Percentiles rank a stretch among this genome's conserved stretches.
phyloP scores from a whole-genome alignment of 345 rosid genomes.

The Kandelia obovata region DNA sequence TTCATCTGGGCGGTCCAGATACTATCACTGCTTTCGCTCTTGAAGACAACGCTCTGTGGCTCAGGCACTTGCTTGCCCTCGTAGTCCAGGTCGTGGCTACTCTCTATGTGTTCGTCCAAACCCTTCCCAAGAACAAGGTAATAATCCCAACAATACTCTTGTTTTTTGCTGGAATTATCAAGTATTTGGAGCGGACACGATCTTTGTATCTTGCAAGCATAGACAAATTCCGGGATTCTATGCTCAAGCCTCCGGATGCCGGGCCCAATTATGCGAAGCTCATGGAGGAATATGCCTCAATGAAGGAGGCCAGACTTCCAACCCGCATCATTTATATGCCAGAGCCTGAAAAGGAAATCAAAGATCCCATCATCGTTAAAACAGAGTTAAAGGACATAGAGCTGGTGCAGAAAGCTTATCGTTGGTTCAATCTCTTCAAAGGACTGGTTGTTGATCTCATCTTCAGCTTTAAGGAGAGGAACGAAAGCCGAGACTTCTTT shows the following conservation, averaged over 20 bases:
- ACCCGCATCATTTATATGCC: conserved; percentile 34
- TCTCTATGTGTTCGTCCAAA: conserved; percentile 40
- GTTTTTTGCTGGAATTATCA: conserved; percentile 50
- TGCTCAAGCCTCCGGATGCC: conserved; percentile 52
- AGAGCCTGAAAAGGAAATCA: conserved; percentile 41
- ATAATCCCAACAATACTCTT: conserved; percentile 33
- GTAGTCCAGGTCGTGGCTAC: conserved; percentile 41
- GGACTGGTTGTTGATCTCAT: conserved; percentile 57
- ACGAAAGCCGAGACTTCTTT: conserved; percentile 50
- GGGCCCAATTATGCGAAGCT: conserved; percentile 62
- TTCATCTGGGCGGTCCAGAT: conserved; percentile 72
- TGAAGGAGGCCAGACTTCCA: conserved; percentile 40
- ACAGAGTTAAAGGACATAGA: conserved; percentile 7
- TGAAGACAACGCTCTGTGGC: conserved; percentile 70
- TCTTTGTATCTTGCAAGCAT: conserved; percentile 54
- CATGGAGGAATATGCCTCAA: conserved; percentile 59
- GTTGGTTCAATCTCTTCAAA: conserved; percentile 42
- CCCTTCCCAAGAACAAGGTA: conserved; percentile 29
- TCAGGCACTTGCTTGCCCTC: conserved; percentile 48
- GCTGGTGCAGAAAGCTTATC: conserved; percentile 34
- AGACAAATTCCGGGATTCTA: conserved; percentile 54
- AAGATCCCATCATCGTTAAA: conserved; percentile 2
- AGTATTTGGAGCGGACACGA: conserved; percentile 56
- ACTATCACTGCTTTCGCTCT: conserved; percentile 61
- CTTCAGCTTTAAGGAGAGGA: conserved; percentile 46